phyloP scores from a whole-genome alignment of 495 filamentous ascomycete genomes.

The Chaetomidium leptoderma region DNA sequence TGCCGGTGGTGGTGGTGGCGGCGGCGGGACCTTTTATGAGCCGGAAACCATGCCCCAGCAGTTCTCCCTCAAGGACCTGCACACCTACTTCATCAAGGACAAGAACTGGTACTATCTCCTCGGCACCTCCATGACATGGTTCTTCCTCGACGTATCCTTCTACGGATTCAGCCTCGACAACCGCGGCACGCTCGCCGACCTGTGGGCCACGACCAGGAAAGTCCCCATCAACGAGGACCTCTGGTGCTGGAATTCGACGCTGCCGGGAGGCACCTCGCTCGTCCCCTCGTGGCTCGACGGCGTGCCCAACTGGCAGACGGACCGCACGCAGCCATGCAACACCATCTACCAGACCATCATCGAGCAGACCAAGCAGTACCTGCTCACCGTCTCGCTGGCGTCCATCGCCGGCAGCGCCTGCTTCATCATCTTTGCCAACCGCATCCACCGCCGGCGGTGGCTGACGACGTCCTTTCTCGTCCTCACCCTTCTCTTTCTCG shows the following conservation, averaged over 20 bases:
- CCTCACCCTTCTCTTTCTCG: conserved; percentile 66
- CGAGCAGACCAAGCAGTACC: conserved; percentile 64
- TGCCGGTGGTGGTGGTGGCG: too few species aligned
- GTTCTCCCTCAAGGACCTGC: conserved; percentile 31
- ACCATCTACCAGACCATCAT: conserved; percentile 62
- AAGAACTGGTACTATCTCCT: conserved; percentile 38
- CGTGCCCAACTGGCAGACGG: conserved; percentile 35
- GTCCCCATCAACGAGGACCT: conserved; percentile 20
- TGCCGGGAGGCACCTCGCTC: conserved; percentile 35
- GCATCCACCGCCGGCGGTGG: conserved; percentile 52
- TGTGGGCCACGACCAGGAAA: conserved; percentile 29
- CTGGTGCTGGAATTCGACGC: conserved; percentile 55
- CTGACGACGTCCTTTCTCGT: conserved; percentile 61
- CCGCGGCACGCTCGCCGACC: conserved; percentile 31
- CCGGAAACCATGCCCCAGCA: conserved; percentile 26
- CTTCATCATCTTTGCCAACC: conserved; percentile 50
- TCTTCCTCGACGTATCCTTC: conserved; percentile 38
- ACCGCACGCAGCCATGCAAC: conserved; percentile 35
- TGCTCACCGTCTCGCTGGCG: conserved; percentile 60
- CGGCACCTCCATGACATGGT: conserved; percentile 38
- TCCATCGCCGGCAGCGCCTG: conserved; percentile 54
- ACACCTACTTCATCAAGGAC: conserved; percentile 32
- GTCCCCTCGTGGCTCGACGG: conserved; percentile 27
- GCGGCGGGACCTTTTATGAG: conserved; percentile 4
- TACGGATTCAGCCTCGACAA: conserved; percentile 38